Base-by-base conservation (phyloP, 192 early-diverging fungal species). In the Coemansia sp. region DNA sequence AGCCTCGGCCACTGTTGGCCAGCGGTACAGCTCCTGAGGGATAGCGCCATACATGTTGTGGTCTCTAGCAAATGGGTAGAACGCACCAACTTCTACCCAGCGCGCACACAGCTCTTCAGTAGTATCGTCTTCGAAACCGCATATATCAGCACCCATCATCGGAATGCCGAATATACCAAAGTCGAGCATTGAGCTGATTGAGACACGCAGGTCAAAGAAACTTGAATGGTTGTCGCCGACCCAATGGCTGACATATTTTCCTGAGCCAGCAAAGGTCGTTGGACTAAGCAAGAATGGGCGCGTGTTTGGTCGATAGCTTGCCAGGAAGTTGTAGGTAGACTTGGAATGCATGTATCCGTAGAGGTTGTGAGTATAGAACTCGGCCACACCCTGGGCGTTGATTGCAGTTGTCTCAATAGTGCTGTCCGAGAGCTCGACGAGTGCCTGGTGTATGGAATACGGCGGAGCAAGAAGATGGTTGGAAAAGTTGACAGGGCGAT, bases 131-230 rank as follows among this genome's bases (percentile, higher is more conserved):
- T 71, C 75, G 66, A 90, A 90, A 9, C 88, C 88, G 55, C 88
- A 86, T 30, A 90, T 83, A 62, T 90, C 88, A 13, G 88, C 62
- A 15, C 88, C 88, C 2, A 83, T 73, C 69, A 85, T 84, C 0
- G 85, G 86, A 30, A 90, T 85, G 33, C 86, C 87, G 62, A 87
- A 88, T 12, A 89, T 64, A 21, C 86, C 84, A 69, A 90, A 86
- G 38, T 73, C 74, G n/a, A 90, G 68, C 30, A 83, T 60, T 9
- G 73, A 83, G 9, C 86, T 51, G 51, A 89, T 84, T 0, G 86
- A 89, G 19, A 73, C 33, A 30, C 80, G 71, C 56, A 90, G 58
- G 57, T 83, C 80, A 12, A 62, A n/a, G 79, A 79, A 90, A 6
- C 76, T 54, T 2, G 87, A 80, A 48, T 55, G 55, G 62, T 89